phyloP scores from a whole-genome alignment of 768 basidiomycete species.

The Naganishia antarctica region DNA sequence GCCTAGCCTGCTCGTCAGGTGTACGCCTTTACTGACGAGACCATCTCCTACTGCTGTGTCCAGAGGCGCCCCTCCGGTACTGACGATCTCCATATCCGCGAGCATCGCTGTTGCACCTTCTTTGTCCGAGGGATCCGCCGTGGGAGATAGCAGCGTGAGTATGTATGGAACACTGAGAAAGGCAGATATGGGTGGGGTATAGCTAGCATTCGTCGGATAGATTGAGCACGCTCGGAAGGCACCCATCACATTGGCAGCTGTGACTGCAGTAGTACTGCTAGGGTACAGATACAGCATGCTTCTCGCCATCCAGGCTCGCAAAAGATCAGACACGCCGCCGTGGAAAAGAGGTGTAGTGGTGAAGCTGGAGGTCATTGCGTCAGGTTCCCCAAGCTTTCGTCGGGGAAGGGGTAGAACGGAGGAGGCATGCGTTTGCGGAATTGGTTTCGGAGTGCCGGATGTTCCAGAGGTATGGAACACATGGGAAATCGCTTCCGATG shows the following conservation, averaged over 20 bases:
- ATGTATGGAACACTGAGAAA: conserved; percentile 50
- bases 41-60: conserved; percentile 56
- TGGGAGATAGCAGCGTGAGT: conserved; percentile 51
- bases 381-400: conserved; percentile 35
- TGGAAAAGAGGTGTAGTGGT: conserved; percentile 56
- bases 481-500: conserved; percentile 33
- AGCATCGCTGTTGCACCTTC: conserved; percentile 51
- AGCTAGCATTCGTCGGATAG: not conserved
- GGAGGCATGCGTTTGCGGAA: conserved; percentile 49
- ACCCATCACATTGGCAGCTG: conserved; percentile 52
- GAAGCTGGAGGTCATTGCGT: conserved; percentile 45
- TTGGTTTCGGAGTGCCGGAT: conserved; percentile 55
- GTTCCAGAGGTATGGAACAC: conserved; percentile 54
- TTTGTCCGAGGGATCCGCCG: conserved; percentile 49
- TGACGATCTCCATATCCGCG: conserved; percentile 53
- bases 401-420: conserved; percentile 42
- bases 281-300: conserved; percentile 54
- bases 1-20: conserved; percentile 46
- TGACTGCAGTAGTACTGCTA: conserved; percentile 53
- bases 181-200: conserved; percentile 23
- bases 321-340: conserved; percentile 51
- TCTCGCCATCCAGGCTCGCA: conserved; percentile 53
- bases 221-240: conserved; percentile 46
- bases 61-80: conserved; percentile 56
- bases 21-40: conserved; percentile 54